These are phyloP conservation scores for Larix kaempferi DNA, from an alignment of 75 land plant species.

Conservation along the genomic window DNA sequence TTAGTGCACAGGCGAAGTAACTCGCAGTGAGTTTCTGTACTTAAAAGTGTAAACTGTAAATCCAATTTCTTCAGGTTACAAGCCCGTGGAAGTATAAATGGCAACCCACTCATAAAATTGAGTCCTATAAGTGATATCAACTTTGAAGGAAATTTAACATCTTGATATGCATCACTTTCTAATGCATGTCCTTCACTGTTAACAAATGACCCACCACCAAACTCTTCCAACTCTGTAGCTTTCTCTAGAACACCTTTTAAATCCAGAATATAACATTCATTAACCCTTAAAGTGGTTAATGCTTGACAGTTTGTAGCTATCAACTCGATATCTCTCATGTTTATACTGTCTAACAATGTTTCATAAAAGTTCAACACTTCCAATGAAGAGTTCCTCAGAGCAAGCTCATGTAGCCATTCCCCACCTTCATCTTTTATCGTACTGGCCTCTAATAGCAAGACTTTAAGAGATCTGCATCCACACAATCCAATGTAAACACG, in stretches of 20 bases:
- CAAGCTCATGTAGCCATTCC: slow-evolving; percentile 86
- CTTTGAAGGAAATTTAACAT: slow-evolving; percentile 7
- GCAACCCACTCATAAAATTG: slow-evolving; percentile 10
- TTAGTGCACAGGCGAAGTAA: slow-evolving; percentile 77
- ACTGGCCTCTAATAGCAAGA: slow-evolving; percentile 80
- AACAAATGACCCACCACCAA: slow-evolving; percentile 24
- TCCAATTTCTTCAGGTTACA: slow-evolving; percentile 66
- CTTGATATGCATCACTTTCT: slow-evolving; percentile 7
- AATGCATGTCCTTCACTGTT: neutral
- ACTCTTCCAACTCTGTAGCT: slow-evolving; percentile 21
- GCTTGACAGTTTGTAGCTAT: slow-evolving; percentile 33
- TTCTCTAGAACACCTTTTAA: slow-evolving; percentile 5
- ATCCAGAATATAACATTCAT: slow-evolving; percentile 26
- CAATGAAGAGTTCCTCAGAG: slow-evolving; percentile 50
- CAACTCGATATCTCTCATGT: slow-evolving; percentile 20
- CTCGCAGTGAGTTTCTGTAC: slow-evolving; percentile 63
- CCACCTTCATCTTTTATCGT: slow-evolving; percentile 65
- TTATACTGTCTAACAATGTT: slow-evolving; percentile 46
- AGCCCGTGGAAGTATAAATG: slow-evolving; percentile 46
- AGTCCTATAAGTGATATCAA: slow-evolving; percentile 30
- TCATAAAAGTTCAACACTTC: slow-evolving; percentile 70
- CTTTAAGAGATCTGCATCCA: slow-evolving; percentile 54
- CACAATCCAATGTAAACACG: neutral
- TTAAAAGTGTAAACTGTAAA: slow-evolving; percentile 63
- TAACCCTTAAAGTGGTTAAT: slow-evolving; percentile 28